Evolutionary conservation across 2,329 filamentous ascomycete species (phyloP), one percentile per base, ranked within the genome.

Genomic region (Calonectria fujianensis): DNA sequence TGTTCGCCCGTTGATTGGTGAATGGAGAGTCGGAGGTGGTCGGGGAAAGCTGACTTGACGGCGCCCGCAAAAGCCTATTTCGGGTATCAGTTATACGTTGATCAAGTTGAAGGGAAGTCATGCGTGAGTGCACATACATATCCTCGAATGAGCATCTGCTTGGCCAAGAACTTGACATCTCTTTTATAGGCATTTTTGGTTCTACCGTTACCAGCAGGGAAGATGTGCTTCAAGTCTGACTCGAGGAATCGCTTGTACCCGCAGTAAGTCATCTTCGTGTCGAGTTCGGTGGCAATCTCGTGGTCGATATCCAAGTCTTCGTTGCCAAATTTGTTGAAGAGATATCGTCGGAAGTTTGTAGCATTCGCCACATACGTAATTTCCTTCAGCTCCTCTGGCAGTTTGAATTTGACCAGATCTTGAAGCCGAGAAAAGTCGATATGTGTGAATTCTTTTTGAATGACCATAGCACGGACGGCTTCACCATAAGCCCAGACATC

Each of bases 401-500:
- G 74, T 0, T 81, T 79, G 27, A 87, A 81, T n/a, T 86, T 78
- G 1, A 89, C 82, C 11, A 90, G 79, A 27, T 90, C 86, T 31
- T 83, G 82, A 2, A 90, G 83, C 1, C 89, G 83, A 1, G 87
- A 85, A 67, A 90, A 90, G 3, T 79, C 79, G 45, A 90, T 87
- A 76, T 87, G 76, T 13, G 75, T 73, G 73, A 87, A 87, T 0
- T 77, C 82, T 67, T 87, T 85, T 7, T 82, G 81, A 0, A 75
- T 66, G 5, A 84, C 84, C 69, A 90, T 79, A 0, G 77, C 72
- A 0, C 88, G 85, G 0, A 88, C 81, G 0, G 84, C 83, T 75
- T 89, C 83, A 13, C 89, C 88, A 59, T 90, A 90, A 2, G 83
- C 83, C 88, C 88, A 90, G 0, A 86, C 86, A 20, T 90, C 83